Conservation (phyloP, 2,329 filamentous ascomycete genomes). For the Clarireedia paspali region DNA sequence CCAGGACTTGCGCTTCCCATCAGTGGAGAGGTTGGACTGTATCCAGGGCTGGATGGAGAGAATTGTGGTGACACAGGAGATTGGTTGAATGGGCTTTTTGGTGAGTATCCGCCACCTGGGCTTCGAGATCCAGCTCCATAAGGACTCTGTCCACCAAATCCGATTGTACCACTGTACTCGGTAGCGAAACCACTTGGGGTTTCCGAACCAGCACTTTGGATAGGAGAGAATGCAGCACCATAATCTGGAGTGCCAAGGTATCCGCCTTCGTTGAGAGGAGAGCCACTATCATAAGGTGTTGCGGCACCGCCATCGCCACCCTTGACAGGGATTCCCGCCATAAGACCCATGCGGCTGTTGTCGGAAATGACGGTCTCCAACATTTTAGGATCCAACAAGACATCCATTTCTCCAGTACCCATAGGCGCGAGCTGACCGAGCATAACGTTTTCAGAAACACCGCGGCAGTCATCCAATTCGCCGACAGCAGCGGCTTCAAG, state of each 20-base stretch:
- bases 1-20: constrained; percentile 46
- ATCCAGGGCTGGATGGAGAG: constrained; percentile 27
- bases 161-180: constrained; percentile 43
- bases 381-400: constrained; percentile 91
- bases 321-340: constrained; percentile 72
- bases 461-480: constrained; percentile 94
- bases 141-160: constrained; percentile 54
- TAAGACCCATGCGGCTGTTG: constrained; percentile 77
- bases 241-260: constrained; percentile 53
- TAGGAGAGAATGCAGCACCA: constrained; percentile 65
- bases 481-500: constrained; percentile 91
- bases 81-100: constrained; percentile 50
- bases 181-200: constrained; percentile 56
- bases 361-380: constrained; percentile 90
- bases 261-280: constrained; percentile 67
- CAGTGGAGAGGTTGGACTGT: constrained; percentile 46
- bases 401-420: constrained; percentile 93
- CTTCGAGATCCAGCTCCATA: constrained; percentile 43
- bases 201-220: constrained; percentile 68
- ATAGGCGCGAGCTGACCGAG: constrained; percentile 94
- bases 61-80: constrained; percentile 44
- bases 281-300: constrained; percentile 88
- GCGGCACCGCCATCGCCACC: constrained; percentile 74
- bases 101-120: constrained; percentile 65
- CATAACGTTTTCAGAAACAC: constrained; percentile 98